Conservation (phyloP, 345 rosid species). For the Gossypioides kirkii region DNA sequence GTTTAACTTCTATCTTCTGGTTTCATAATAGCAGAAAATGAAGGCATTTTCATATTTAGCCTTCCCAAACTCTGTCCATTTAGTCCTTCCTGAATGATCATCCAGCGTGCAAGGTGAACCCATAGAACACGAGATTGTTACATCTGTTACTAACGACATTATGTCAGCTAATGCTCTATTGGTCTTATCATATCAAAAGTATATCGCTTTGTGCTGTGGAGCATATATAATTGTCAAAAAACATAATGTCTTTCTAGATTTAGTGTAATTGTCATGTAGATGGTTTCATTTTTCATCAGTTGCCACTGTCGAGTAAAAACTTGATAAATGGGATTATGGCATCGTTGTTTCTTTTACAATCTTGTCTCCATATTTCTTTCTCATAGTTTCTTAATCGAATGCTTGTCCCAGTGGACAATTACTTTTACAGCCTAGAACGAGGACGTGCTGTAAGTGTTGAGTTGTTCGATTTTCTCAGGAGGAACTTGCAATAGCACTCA, state of each 20-base stretch:
- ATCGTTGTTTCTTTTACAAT: too few relatives aligned
- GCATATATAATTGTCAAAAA: neutral
- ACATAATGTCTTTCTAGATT: neutral
- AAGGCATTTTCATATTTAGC: conserved; percentile 73
- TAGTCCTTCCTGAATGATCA: conserved; percentile 52
- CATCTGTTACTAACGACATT: conserved; percentile 70
- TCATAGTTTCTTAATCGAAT: neutral
- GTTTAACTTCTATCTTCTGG: neutral
- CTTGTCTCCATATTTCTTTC: neutral
- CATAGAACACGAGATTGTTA: conserved; percentile 64
- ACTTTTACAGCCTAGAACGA: conserved; percentile 57
- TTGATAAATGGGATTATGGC: neutral
- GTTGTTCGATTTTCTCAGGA: conserved; percentile 71
- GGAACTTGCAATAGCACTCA: conserved; percentile 59
- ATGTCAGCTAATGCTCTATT: conserved; percentile 57
- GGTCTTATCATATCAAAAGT: neutral
- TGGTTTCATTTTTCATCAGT: neutral
- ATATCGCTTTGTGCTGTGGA: neutral
- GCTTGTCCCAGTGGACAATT: conserved; percentile 59
- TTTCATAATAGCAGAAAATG: conserved; percentile 54
- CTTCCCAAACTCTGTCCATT: conserved; percentile 65
- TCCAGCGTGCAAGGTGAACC: conserved; percentile 46
- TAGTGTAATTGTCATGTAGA: neutral
- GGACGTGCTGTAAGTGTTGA: conserved; percentile 66
- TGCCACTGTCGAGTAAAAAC: neutral